Evolutionary conservation across 305 asterid genomes (phyloP).

Genomic region (Rubia peregrina): DNA sequence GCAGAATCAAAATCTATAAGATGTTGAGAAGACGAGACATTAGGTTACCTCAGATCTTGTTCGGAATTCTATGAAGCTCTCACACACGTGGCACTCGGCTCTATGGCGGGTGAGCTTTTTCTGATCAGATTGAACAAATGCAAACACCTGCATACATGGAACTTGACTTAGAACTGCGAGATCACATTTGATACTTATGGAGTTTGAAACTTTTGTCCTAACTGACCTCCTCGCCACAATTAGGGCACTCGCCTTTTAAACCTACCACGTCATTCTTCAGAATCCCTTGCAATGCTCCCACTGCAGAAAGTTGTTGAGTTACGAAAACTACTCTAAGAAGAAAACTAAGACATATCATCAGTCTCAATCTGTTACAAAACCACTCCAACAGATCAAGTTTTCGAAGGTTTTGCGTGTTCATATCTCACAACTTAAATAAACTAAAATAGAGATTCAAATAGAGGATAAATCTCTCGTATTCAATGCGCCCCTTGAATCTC

Average conservation of each 20-base stretch:
- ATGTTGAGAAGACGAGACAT: not conserved
- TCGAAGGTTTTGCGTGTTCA: not conserved
- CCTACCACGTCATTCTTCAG: conserved; percentile 90
- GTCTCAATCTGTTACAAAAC: not conserved
- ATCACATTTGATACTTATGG: not conserved
- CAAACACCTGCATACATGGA: conserved; percentile 67
- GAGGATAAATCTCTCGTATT: not conserved
- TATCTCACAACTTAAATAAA: not conserved
- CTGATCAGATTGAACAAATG: conserved; percentile 65
- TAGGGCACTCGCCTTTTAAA: conserved; percentile 84
- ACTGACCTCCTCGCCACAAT: conserved; percentile 92
- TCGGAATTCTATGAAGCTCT: conserved; percentile 83
- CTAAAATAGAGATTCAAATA: not conserved
- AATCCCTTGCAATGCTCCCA: conserved; percentile 81
- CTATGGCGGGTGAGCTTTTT: conserved; percentile 61
- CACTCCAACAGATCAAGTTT: not conserved
- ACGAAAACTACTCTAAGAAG: conserved; percentile 15
- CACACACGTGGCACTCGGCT: conserved; percentile 90
- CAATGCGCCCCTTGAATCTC: too few species aligned
- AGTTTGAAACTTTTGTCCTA: not conserved
- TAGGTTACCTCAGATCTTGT: conserved; percentile 67
- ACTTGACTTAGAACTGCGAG: not conserved
- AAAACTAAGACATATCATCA: not conserved
- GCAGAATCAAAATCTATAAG: not conserved
- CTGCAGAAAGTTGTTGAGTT: conserved; percentile 36